Evolutionary conservation across 768 basidiomycete species (phyloP).

Genomic region (Leccinum longicurvipes): DNA sequence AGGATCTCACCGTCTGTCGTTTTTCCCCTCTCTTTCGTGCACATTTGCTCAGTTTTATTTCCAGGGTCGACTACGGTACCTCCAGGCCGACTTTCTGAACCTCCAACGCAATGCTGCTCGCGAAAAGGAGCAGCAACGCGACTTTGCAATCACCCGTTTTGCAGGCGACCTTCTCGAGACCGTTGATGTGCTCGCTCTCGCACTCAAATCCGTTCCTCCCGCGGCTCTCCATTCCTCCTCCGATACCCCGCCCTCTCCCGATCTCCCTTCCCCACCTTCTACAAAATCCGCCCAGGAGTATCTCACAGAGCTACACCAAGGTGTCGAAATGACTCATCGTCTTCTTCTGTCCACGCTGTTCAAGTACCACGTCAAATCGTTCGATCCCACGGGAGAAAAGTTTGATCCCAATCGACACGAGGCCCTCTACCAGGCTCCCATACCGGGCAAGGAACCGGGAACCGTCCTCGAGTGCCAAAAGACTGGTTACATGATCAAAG

Average conservation of each 20-base stretch:
- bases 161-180: constrained; percentile 87
- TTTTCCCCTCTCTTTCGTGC: background rate
- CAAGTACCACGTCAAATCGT: constrained; percentile 88
- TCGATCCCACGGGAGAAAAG: constrained; percentile 86
- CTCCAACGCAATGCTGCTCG: constrained; percentile 86
- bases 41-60: constrained; percentile 6
- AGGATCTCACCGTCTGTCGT: constrained; percentile 79
- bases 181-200: constrained; percentile 84
- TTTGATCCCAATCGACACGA: constrained; percentile 97
- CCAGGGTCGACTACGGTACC: constrained; percentile 85
- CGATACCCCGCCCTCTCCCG: constrained; percentile 13
- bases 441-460: constrained; percentile 87
- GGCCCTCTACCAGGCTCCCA: constrained; percentile 89
- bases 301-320: constrained; percentile 72
- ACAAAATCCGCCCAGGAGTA: constrained; percentile 55
- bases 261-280: constrained; percentile 30
- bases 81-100: constrained; percentile 95
- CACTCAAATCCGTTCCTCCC: constrained; percentile 73
- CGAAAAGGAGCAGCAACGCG: constrained; percentile 89
- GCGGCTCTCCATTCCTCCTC: constrained; percentile 35
- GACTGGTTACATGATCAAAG: constrained; percentile 91
- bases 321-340: constrained; percentile 90
- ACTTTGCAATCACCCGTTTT: constrained; percentile 91
- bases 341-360: constrained; percentile 85
- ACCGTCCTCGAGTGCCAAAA: constrained; percentile 90